Percentiles rank a stretch among this genome's conserved stretches.
These are phyloP conservation scores for Xerocomus minutiporus DNA, from an alignment of 1,284 basidiomycete genomes.

Conservation along the genomic window DNA sequence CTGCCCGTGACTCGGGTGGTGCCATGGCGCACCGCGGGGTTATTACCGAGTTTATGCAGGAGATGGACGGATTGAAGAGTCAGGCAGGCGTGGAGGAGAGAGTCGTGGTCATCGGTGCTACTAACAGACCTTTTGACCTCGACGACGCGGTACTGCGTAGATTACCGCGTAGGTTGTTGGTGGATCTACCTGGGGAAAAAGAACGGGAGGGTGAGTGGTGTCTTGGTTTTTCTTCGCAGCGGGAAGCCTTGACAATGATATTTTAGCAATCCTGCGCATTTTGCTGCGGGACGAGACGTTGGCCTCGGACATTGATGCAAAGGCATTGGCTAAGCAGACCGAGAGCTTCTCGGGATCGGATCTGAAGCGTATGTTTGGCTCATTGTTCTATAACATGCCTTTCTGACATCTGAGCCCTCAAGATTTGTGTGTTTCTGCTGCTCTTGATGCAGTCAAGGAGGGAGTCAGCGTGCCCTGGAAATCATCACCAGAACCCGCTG, in stretches of 20 bases:
- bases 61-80: conserved; percentile 91
- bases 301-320: conserved; percentile 64
- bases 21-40: conserved; percentile 80
- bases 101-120: conserved; percentile 92
- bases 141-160: conserved; percentile 84
- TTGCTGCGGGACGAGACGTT: conserved; percentile 73
- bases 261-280: conserved; percentile 77
- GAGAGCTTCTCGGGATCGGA: conserved; percentile 91
- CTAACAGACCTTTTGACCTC: conserved; percentile 83
- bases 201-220: conserved; percentile 68
- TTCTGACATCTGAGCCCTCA: conserved; percentile 15
- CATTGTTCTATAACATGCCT: background rate
- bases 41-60: conserved; percentile 96
- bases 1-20: conserved; percentile 76
- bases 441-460: conserved; percentile 85
- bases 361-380: conserved; percentile 70
- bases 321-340: conserved; percentile 65
- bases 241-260: background rate
- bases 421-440: conserved; percentile 89
- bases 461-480: conserved; percentile 73
- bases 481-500: conserved; percentile 17
- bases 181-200: conserved; percentile 79
- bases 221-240: conserved; percentile 7
- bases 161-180: conserved; percentile 75
- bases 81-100: conserved; percentile 64